Percentiles rank a stretch among this genome's conserved stretches.
Conservation (phyloP, 2,329 filamentous ascomycete species). For the Aspergillus pseudoglaucus region DNA sequence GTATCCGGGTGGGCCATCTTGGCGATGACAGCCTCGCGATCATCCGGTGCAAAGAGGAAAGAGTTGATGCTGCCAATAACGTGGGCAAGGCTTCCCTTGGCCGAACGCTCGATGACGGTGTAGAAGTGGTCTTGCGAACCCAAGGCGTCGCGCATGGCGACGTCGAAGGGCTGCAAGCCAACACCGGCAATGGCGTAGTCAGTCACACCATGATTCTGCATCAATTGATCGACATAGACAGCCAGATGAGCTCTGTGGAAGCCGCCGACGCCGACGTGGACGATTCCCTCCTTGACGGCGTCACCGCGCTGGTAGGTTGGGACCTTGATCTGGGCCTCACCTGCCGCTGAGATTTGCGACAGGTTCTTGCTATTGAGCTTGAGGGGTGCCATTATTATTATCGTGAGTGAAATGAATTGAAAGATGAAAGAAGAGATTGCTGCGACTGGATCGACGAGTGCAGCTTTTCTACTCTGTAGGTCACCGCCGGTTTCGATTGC, state of each 20-base stretch:
- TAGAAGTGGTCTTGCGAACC: slow-evolving; percentile 47
- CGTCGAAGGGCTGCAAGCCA: slow-evolving; percentile 47
- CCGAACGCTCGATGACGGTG: slow-evolving; percentile 51
- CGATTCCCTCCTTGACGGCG: slow-evolving; percentile 48
- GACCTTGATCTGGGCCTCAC: slow-evolving; percentile 25
- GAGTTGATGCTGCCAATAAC: slow-evolving; percentile 49
- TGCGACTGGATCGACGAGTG: not conserved
- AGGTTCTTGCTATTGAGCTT: slow-evolving; percentile 38
- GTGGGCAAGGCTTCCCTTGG: slow-evolving; percentile 43
- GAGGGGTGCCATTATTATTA: slow-evolving; percentile 28
- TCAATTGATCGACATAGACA: slow-evolving; percentile 46
- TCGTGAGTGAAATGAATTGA: slow-evolving; percentile 1
- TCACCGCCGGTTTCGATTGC: not conserved
- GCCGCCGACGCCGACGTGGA: slow-evolving; percentile 50
- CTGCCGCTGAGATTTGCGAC: slow-evolving; percentile 26
- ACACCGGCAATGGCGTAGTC: slow-evolving; percentile 50
- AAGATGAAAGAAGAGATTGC: not conserved
- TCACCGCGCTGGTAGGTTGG: slow-evolving; percentile 41
- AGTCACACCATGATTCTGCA: slow-evolving; percentile 40
- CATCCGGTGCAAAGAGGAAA: slow-evolving; percentile 48
- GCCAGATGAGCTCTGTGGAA: slow-evolving; percentile 51
- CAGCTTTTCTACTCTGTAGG: not conserved
- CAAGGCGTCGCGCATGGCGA: slow-evolving; percentile 47
- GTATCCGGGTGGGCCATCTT: slow-evolving; percentile 53
- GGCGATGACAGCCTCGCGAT: slow-evolving; percentile 47